These are phyloP conservation scores for Tricholoma matsutake DNA, from an alignment of 768 basidiomycete genomes.

Conservation along the genomic window DNA sequence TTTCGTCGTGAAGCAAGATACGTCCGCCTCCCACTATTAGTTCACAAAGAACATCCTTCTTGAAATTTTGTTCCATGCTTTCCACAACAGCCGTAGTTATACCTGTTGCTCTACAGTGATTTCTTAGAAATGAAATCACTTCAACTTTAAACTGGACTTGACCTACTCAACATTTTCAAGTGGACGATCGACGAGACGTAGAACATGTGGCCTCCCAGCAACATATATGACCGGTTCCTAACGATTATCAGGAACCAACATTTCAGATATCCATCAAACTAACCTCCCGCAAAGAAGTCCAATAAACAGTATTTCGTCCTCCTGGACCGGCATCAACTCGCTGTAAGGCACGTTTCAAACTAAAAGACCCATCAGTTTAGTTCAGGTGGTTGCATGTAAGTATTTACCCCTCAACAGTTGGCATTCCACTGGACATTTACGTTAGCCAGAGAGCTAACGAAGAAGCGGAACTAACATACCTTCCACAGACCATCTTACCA, in stretches of 20 bases:
- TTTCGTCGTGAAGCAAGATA: constrained; percentile 91
- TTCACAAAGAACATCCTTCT: constrained; percentile 84
- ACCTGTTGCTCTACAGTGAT: constrained; percentile 73
- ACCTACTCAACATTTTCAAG: constrained; percentile 92
- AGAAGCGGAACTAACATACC: constrained; percentile 37
- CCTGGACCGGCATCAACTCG: constrained; percentile 78
- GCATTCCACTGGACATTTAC: constrained; percentile 74
- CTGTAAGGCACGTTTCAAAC: constrained; percentile 72
- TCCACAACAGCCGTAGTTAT: constrained; percentile 90
- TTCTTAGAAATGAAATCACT: not conserved
- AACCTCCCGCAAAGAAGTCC: constrained; percentile 95
- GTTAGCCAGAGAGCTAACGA: not conserved
- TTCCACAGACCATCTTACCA: constrained; percentile 73
- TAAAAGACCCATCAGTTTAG: constrained; percentile 22
- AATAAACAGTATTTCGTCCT: constrained; percentile 75
- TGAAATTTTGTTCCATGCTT: constrained; percentile 84
- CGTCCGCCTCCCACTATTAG: constrained; percentile 68
- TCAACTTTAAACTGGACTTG: not conserved
- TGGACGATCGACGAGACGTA: constrained; percentile 83
- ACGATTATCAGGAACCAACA: constrained; percentile 2
- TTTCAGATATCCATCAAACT: constrained; percentile 7
- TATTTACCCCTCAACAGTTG: constrained; percentile 78
- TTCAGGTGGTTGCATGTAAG: not conserved
- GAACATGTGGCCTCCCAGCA: constrained; percentile 82
- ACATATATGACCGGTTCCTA: constrained; percentile 94